Evolutionary conservation across 345 rosid genomes (phyloP), one percentile per base, ranked within the genome.

Genomic region (Crucihimalaya himalaica): DNA sequence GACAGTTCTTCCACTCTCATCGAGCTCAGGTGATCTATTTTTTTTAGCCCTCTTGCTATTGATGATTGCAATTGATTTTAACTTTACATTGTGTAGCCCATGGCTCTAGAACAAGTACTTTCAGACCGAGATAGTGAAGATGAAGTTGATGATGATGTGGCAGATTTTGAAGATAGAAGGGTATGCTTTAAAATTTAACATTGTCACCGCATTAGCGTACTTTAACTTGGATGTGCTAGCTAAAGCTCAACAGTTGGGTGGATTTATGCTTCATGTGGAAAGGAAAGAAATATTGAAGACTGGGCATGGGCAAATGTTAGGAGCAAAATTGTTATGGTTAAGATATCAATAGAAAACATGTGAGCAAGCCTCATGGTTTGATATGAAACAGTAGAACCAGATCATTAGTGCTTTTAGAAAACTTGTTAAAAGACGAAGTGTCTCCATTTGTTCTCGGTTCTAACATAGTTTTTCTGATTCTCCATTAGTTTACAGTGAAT

Each of bases 131-230:
- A 96, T 73, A 96, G 98, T 64, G 99, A 96, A 83, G 99, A 96
- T 79, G 99, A 96, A 83, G 97, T 92, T 25, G 99, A 92, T 73
- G 99, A 96, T 70, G 99, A 92, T 81, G 98, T 96, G 77, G 99
- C 99, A 28, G 98, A 96, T 80, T 86, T 92, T 78, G 99, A 96
- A 85, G 99, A 96, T 80, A 86, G 89, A 81, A 84, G 98, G 91
- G 99, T 92, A 86, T 73, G 86, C 62, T 63, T 71, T 18, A 45
- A 43, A 56, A n/a, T 61, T 3, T 50, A 28, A 27, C 5, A 54
- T 19, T 21, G 47, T 56, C 5, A 27, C 55, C 9, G 11, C 25
- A 35, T 20, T 31, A 31, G 34, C 8, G 35, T 59, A 57, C 65
- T 19, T 42, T 43, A 51, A 29, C 19, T 51, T 15, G 9, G 37